These are phyloP conservation scores for Lactuca saligna DNA, from an alignment of 129 eudicot genomes.

Conservation along the genomic window DNA sequence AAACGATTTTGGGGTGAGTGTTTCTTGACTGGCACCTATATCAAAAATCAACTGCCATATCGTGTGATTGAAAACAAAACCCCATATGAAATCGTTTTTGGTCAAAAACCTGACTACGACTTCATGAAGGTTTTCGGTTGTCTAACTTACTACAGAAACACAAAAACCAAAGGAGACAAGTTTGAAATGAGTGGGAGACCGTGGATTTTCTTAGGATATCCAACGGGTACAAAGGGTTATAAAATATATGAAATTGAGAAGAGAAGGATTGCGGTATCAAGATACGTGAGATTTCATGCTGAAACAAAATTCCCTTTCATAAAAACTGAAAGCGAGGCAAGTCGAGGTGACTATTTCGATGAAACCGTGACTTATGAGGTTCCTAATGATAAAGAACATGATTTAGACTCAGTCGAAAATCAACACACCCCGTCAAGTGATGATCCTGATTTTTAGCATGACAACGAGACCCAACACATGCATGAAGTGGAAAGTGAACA, in stretches of 20 bases:
- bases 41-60: not conserved
- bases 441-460: too few species aligned
- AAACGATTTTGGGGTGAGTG: not conserved
- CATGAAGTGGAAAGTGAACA: too few species aligned
- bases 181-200: not conserved
- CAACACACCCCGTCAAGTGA: too few species aligned
- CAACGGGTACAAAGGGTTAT: not conserved
- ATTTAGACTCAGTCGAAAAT: too few species aligned
- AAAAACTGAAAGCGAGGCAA: too few species aligned
- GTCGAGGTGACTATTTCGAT: too few species aligned
- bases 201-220: not conserved
- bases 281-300: not conserved
- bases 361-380: too few species aligned
- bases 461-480: too few species aligned
- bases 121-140: constrained; percentile 4
- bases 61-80: not conserved
- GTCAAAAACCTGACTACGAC: not conserved
- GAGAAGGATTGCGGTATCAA: not conserved
- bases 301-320: not conserved
- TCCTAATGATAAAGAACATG: too few species aligned
- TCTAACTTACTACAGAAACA: not conserved
- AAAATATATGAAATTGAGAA: not conserved
- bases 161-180: not conserved
- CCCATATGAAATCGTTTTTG: not conserved
- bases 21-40: not conserved